A percentile compares a stretch with the other conserved stretches of the same genome.
Conservation (phyloP, 169 alveolate genomes). For the Plasmodium gonderi region DNA sequence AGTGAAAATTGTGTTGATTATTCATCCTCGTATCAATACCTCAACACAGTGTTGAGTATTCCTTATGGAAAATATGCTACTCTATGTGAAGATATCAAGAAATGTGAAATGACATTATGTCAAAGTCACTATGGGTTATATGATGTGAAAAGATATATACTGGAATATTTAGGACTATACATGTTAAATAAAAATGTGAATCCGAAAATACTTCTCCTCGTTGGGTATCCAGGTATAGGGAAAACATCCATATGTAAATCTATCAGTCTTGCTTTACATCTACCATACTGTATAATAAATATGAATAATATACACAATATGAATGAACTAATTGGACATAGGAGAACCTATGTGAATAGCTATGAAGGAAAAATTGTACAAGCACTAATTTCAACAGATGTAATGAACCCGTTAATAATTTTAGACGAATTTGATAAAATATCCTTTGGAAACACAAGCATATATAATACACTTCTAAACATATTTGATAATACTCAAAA, state of each 20-base stretch:
- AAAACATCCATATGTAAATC: constrained; percentile 95
- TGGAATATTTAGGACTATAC: constrained; percentile 94
- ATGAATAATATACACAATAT: constrained; percentile 94
- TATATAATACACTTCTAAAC: constrained; percentile 92
- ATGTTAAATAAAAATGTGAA: constrained; percentile 81
- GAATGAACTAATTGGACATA: constrained; percentile 95
- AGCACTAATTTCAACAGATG: constrained; percentile 85
- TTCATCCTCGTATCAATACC: constrained; percentile 62
- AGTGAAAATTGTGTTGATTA: constrained; percentile 58
- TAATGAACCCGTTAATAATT: constrained; percentile 91
- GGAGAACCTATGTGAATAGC: constrained; percentile 97
- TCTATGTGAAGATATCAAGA: constrained; percentile 22
- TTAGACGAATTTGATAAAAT: constrained; percentile 95
- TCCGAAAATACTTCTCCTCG: constrained; percentile 94
- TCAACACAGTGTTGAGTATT: constrained; percentile 29
- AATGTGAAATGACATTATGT: constrained; percentile 81
- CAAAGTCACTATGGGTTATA: constrained; percentile 94
- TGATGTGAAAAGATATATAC: constrained; percentile 92
- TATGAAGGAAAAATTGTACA: constrained; percentile 94
- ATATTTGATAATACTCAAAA: constrained; percentile 94
- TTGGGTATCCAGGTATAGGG: constrained; percentile 98
- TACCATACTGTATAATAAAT: constrained; percentile 89
- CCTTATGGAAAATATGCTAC: constrained; percentile 27
- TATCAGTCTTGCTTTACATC: constrained; percentile 90
- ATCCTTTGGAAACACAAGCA: constrained; percentile 83